Evolutionary conservation across 2,329 filamentous ascomycete genomes (phyloP), one percentile per base, ranked within the genome.

Genomic region (Juglanconis sp.): DNA sequence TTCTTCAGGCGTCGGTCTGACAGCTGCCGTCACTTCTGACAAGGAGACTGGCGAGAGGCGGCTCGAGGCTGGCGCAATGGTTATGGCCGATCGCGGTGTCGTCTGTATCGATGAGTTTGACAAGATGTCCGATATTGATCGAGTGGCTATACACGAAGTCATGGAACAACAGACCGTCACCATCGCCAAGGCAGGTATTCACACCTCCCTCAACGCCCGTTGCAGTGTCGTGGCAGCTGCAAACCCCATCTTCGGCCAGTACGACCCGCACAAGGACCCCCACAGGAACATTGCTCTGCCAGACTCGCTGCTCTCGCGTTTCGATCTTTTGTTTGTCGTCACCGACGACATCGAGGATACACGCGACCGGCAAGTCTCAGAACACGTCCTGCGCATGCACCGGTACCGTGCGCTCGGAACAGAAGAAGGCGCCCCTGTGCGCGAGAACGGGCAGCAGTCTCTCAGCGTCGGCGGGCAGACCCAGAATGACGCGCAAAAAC

Each of bases 91-190:
- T 73, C 89, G 95, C 64, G 95, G 95, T 67, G 94, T 99, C 10
- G 95, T 99, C 38, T 99, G 95, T 79, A 99, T 99, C 66, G 95
- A 99, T 72, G 95, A 99, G 71, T 99, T 99, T 68, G 95, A 99
- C 79, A 99, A 99, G 76, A 99, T 99, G 95, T 97, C 92, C 60
- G 95, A 99, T 72, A 89, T 98, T 60, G 95, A 99, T 75, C 87
- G 95, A 72, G 95, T 99, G 4, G 95, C 95, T 51, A 99, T 99
- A 68, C 95, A 99, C 84, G 95, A 99, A 90, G 95, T 99, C 66
- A 99, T 99, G 95, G 95, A 99, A 77, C 95, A 99, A 78, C 95
- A 99, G 77, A 99, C 95, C 0, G 95, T 99, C 63, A 99, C 95
- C 13, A 99, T 99, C 70, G 95, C 95, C 56, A 99, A 99, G 78